phyloP scores from a whole-genome alignment of 2,329 filamentous ascomycete species.

The Calonectria pseudoreteaudii region DNA sequence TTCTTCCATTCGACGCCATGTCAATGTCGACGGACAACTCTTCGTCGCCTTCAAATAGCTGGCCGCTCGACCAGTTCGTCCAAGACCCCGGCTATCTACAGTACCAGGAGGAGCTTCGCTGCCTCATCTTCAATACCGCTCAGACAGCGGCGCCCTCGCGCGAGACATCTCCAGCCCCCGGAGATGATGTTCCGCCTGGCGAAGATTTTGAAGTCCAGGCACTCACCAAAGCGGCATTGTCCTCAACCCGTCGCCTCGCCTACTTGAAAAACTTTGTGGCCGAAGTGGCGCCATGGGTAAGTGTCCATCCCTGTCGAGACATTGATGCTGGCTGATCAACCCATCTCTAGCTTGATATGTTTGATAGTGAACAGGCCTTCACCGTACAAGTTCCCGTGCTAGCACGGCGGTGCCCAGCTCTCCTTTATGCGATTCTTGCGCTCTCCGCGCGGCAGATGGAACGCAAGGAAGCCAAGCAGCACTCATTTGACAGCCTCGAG shows the following conservation, averaged over 20 bases:
- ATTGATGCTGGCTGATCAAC: slow-evolving; percentile 5
- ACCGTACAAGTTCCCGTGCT: slow-evolving; percentile 63
- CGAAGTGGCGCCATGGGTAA: slow-evolving; percentile 64
- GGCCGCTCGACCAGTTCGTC: slow-evolving; percentile 50
- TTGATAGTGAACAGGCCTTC: slow-evolving; percentile 65
- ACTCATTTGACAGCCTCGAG: slow-evolving; percentile 63
- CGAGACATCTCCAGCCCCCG: slow-evolving; percentile 49
- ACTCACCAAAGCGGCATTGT: slow-evolving; percentile 44
- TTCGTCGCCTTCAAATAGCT: slow-evolving; percentile 44
- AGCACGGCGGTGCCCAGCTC: slow-evolving; percentile 57
- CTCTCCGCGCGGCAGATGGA: slow-evolving; percentile 67
- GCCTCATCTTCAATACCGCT: slow-evolving; percentile 59
- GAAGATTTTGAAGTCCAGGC: slow-evolving; percentile 36
- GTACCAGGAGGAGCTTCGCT: slow-evolving; percentile 59
- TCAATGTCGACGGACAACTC: slow-evolving; percentile 33
- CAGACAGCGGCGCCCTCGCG: slow-evolving; percentile 57
- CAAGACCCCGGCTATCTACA: slow-evolving; percentile 57
- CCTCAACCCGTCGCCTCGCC: slow-evolving; percentile 48
- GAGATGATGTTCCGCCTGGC: slow-evolving; percentile 31
- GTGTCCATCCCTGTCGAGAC: slow-evolving; percentile 13
- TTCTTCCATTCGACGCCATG: background rate
- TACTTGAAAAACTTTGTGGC: slow-evolving; percentile 64
- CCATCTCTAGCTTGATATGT: slow-evolving; percentile 64
- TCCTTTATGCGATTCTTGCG: slow-evolving; percentile 65
- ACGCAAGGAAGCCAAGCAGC: slow-evolving; percentile 57